A percentile compares a stretch with the other conserved stretches of the same genome.
Evolutionary conservation across 306 rosid genomes (phyloP).

Genomic region (Sicyos baderoa): DNA sequence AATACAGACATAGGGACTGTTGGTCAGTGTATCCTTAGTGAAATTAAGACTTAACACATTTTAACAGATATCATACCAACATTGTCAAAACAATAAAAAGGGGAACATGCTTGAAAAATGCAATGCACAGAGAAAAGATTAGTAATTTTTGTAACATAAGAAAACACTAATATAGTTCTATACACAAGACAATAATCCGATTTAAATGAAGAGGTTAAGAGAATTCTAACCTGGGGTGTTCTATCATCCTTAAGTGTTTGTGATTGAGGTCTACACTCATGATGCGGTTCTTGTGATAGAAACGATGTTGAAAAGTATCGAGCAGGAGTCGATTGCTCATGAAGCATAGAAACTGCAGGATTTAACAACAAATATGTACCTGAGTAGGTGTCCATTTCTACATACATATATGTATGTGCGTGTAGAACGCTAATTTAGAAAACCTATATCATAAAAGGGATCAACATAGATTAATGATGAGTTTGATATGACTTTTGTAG

Average conservation of each 20-base stretch:
- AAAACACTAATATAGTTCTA: not conserved
- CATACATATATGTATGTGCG: not conserved
- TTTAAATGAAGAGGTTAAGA: not conserved
- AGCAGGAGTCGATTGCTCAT: conserved; percentile 50
- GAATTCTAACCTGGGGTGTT: conserved; percentile 48
- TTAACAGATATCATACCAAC: not conserved
- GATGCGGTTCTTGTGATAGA: conserved; percentile 70
- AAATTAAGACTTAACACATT: not conserved
- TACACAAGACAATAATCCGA: not conserved
- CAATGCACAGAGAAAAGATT: not conserved
- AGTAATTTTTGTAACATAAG: not conserved
- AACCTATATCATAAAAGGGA: not conserved
- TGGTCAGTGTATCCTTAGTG: not conserved
- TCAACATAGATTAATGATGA: not conserved
- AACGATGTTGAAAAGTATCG: conserved; percentile 61
- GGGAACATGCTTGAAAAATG: not conserved
- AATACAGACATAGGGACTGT: not conserved
- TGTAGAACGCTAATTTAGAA: not conserved
- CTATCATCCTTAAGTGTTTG: conserved; percentile 47
- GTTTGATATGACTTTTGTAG: not conserved
- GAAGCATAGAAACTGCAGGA: conserved; percentile 46
- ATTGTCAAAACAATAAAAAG: not conserved
- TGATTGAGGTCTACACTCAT: conserved; percentile 49
- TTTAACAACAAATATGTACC: conserved; percentile 6
- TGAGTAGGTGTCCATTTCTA: conserved; percentile 2